Evolutionary conservation across 352 stramenopile species (phyloP), one percentile per base, ranked within the genome.

Genomic region (Chrysophaeum taylorii): DNA sequence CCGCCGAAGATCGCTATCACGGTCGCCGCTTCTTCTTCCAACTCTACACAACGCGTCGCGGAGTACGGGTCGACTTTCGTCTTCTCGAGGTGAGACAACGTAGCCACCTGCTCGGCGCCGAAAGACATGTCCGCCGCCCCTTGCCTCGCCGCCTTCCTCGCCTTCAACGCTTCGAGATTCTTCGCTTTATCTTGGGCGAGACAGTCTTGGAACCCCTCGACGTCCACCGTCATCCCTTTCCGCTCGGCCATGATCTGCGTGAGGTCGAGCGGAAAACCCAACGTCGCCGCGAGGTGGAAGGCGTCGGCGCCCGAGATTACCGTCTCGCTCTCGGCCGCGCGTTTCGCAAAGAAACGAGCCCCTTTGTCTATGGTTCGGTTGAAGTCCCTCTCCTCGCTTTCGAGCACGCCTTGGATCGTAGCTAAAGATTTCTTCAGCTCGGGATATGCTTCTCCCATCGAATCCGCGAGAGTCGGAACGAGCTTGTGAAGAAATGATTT

Each of bases 321-420:
- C 29, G 85, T 84, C 21, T 78, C 72, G 53, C 81, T 80, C 7
- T 82, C 38, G 9, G 36, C 76, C 15, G 86, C 90, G 50, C 93
- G 90, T 77, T 96, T 81, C 37, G 78, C 82, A 73, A 88, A 88
- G 64, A 83, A 78, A 38, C 82, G 67, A 50, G 87, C 71, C 43
- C 91, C 93, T 82, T 96, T 97, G 82, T 96, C 94, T 23, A 97
- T 80, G 50, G 92, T 97, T 53, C 81, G 80, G 37, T 85, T 89
- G 81, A 99, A 99, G 45, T 89, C 93, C 75, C 93, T 82, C 75
- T 98, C 95, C 79, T 99, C 94, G 64, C 97, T 92, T n/a, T 90
- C 78, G 73, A 98, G 95, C 52, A 97, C 86, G 66, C 92, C 85
- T 61, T 86, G 89, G n/a, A 93, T 78, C 64, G 85, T 81, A n/a